phyloP scores from a whole-genome alignment of 371 early-diverging fungal genomes.

The Mortierella sp. region DNA sequence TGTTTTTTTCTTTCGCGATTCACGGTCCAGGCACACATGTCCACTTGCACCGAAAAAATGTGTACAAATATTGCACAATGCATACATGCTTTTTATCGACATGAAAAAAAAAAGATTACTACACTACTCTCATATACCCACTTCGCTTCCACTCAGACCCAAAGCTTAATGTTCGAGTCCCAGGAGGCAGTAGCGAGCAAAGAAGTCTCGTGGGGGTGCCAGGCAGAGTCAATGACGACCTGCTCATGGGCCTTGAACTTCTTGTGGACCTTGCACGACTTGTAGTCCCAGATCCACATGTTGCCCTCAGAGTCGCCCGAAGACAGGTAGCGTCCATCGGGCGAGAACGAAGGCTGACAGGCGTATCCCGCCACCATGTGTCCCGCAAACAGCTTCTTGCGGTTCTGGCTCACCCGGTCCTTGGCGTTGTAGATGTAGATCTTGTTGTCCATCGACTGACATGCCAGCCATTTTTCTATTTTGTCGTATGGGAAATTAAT shows the following conservation, averaged over 20 bases:
- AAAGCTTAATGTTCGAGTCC: constrained; percentile 96
- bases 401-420: constrained; percentile 89
- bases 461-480: constrained; percentile 93
- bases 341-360: constrained; percentile 93
- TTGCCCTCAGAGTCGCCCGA: constrained; percentile 95
- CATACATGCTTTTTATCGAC: neutral
- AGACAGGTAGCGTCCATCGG: constrained; percentile 91
- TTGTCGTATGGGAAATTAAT: too few relatives aligned
- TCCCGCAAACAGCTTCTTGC: constrained; percentile 93
- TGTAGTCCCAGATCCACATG: constrained; percentile 98
- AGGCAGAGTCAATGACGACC: constrained; percentile 90
- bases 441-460: constrained; percentile 96
- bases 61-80: neutral
- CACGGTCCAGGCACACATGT: too few relatives aligned
- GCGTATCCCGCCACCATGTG: constrained; percentile 97
- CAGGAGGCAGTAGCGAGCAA: constrained; percentile 95
- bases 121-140: neutral
- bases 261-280: constrained; percentile 81
- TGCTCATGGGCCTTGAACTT: constrained; percentile 93
- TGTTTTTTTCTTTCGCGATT: too few relatives aligned
- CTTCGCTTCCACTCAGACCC: constrained; percentile 70
- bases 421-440: constrained; percentile 90
- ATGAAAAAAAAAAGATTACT: too few relatives aligned
- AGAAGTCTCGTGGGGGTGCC: constrained; percentile 96
- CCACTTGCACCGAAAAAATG: too few relatives aligned